A percentile compares a stretch with the other conserved stretches of the same genome.
Conservation (phyloP, 306 rosid genomes). For the Glycine latifolia region DNA sequence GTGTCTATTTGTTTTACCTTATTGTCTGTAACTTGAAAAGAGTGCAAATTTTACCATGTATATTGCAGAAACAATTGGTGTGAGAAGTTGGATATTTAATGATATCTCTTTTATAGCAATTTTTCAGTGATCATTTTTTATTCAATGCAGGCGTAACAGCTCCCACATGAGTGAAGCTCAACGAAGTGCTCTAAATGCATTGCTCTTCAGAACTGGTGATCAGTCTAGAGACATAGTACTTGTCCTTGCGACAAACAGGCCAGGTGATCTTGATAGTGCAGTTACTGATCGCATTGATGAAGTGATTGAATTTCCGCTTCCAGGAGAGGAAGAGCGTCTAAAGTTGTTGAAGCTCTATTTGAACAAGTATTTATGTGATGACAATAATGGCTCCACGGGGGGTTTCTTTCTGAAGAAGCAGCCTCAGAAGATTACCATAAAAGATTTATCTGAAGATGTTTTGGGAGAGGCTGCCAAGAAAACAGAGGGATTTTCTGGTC, state of each 20-base stretch:
- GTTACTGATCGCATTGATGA: constrained; percentile 95
- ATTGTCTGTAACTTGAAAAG: constrained; percentile 7
- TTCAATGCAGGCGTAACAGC: constrained; percentile 90
- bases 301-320: constrained; percentile 95
- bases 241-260: constrained; percentile 98
- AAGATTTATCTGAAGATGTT: constrained; percentile 75
- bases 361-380: constrained; percentile 69
- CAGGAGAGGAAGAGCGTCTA: constrained; percentile 90
- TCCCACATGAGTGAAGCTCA: constrained; percentile 97
- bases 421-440: constrained; percentile 64
- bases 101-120: constrained; percentile 6
- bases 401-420: constrained; percentile 59
- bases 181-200: constrained; percentile 95
- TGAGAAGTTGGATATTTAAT: constrained; percentile 18
- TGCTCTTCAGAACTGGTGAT: constrained; percentile 97
- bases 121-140: constrained; percentile 27
- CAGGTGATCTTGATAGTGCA: constrained; percentile 94
- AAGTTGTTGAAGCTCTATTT: constrained; percentile 85
- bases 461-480: constrained; percentile 77
- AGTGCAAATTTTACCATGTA: neutral
- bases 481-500: constrained; percentile 97
- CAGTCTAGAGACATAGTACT: constrained; percentile 97
- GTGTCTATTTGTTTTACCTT: neutral
- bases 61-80: neutral
- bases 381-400: constrained; percentile 58